Evolutionary conservation across 306 rosid species (phyloP).

Genomic region (Cucurbita pepo): DNA sequence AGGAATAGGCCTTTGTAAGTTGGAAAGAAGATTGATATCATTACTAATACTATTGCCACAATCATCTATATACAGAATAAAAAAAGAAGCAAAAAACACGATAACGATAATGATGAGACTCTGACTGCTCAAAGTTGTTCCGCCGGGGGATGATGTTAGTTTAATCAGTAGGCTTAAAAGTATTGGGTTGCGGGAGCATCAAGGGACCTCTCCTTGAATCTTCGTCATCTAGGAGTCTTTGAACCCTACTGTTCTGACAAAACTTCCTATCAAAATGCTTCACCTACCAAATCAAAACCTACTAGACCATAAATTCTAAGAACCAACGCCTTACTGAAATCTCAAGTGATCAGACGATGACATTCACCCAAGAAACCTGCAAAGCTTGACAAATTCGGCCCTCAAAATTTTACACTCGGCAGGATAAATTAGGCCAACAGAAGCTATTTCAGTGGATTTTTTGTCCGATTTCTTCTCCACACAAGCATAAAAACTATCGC

Average conservation of each 20-base stretch:
- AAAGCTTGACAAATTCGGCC: conserved; percentile 44
- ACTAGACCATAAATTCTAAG: neutral
- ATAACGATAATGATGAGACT: neutral
- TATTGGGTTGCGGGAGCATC: conserved; percentile 51
- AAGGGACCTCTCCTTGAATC: conserved; percentile 79
- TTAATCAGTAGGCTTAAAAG: conserved; percentile 32
- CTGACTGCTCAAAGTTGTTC: neutral
- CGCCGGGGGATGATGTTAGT: neutral
- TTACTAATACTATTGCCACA: neutral
- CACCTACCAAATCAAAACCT: conserved; percentile 29
- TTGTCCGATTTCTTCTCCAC: conserved; percentile 53
- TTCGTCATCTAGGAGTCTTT: conserved; percentile 86
- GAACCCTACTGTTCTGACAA: conserved; percentile 56
- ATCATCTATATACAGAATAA: neutral
- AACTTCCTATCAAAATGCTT: conserved; percentile 78
- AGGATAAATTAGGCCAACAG: conserved; percentile 82
- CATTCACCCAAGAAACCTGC: conserved; percentile 88
- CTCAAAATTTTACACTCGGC: conserved; percentile 46
- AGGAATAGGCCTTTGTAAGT: neutral
- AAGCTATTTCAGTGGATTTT: conserved; percentile 76
- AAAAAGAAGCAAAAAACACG: neutral
- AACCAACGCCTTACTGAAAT: neutral
- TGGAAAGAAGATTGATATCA: neutral
- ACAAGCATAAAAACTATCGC: conserved; percentile 79
- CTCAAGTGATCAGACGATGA: neutral